phyloP scores from a whole-genome alignment of 371 early-diverging fungal species.

The Mucor lusitanicus region DNA sequence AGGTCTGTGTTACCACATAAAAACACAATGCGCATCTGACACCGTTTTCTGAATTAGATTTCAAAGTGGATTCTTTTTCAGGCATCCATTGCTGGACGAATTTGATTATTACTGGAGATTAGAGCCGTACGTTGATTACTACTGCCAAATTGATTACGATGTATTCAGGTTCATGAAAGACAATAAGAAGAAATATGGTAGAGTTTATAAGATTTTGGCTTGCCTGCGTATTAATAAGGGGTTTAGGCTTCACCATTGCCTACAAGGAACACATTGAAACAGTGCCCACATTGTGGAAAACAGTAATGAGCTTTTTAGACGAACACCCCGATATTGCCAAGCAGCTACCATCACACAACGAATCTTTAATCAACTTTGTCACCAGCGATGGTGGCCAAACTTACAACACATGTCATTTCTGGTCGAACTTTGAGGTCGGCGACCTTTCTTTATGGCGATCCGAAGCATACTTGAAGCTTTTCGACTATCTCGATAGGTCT shows the following conservation, averaged over 20 bases:
- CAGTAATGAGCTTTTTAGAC: conserved; percentile 47
- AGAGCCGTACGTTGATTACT: conserved; percentile 89
- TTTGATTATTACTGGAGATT: conserved; percentile 96
- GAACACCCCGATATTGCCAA: conserved; percentile 32
- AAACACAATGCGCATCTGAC: background rate
- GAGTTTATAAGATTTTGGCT: conserved; percentile 47
- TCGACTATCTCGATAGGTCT: conserved; percentile 78
- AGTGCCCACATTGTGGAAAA: conserved; percentile 72
- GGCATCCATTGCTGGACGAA: conserved; percentile 74
- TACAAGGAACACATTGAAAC: conserved; percentile 71
- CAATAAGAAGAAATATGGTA: conserved; percentile 78
- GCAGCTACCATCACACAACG: conserved; percentile 29
- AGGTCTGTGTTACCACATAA: conserved; percentile 36
- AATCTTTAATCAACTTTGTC: conserved; percentile 42
- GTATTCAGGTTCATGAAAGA: conserved; percentile 83
- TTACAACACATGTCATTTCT: conserved; percentile 74
- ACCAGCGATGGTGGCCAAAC: conserved; percentile 33
- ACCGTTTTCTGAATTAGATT: conserved; percentile 51
- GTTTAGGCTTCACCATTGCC: conserved; percentile 36
- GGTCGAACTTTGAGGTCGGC: conserved; percentile 76
- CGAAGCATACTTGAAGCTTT: conserved; percentile 69
- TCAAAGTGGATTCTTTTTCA: conserved; percentile 91
- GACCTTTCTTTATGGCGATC: conserved; percentile 80
- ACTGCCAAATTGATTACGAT: conserved; percentile 88
- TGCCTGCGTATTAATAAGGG: conserved; percentile 37